These are phyloP conservation scores for Chlorociboria aeruginascens DNA, from an alignment of 495 filamentous ascomycete genomes.

Conservation along the genomic window DNA sequence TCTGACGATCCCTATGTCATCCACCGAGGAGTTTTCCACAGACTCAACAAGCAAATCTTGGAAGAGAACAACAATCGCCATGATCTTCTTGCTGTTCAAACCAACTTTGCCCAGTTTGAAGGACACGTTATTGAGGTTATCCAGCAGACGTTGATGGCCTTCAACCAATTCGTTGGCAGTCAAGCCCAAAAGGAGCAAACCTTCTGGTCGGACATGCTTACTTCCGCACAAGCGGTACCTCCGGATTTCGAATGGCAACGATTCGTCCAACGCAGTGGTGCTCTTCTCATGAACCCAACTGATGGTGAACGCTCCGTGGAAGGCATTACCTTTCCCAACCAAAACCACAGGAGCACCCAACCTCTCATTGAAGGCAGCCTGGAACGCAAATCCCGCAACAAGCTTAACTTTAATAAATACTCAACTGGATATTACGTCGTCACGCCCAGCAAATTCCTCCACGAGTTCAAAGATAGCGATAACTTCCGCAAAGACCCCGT, in stretches of 20 bases:
- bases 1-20: constrained; percentile 81
- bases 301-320: constrained; percentile 57
- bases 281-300: constrained; percentile 69
- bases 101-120: constrained; percentile 81
- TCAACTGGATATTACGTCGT: constrained; percentile 79
- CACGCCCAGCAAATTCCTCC: constrained; percentile 72
- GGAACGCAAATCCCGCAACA: constrained; percentile 73
- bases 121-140: constrained; percentile 72
- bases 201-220: constrained; percentile 75
- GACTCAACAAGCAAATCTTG: constrained; percentile 78
- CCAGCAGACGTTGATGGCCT: constrained; percentile 67
- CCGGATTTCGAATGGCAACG: constrained; percentile 88
- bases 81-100: constrained; percentile 79
- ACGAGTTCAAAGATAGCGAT: constrained; percentile 93
- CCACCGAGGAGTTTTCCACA: constrained; percentile 65
- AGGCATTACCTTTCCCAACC: constrained; percentile 74
- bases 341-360: constrained; percentile 67
- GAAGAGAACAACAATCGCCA: constrained; percentile 93
- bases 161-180: constrained; percentile 62
- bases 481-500: constrained; percentile 67
- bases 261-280: constrained; percentile 57
- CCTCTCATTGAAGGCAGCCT: constrained; percentile 77
- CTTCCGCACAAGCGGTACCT: constrained; percentile 64
- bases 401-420: constrained; percentile 61
- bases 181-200: constrained; percentile 70